These are phyloP conservation scores for Sporothrix sp. DNA, from an alignment of 2,329 filamentous ascomycete genomes.

Conservation along the genomic window DNA sequence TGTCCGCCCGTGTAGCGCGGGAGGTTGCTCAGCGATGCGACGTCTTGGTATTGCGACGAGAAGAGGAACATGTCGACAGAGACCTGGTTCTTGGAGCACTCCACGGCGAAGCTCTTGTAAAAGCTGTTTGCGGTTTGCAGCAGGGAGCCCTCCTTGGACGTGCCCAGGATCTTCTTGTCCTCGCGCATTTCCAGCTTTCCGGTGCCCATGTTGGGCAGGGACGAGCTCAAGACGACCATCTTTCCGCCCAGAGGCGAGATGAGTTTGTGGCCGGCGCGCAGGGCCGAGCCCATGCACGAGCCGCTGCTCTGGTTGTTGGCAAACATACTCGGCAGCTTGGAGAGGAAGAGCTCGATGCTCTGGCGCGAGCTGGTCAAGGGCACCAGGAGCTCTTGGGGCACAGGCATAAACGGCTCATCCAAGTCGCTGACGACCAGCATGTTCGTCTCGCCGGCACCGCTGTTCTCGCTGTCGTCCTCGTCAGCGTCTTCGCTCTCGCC, in stretches of 20 bases:
- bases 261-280: conserved; percentile 88
- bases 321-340: conserved; percentile 92
- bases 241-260: conserved; percentile 93
- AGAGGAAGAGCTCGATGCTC: conserved; percentile 84
- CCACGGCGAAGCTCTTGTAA: conserved; percentile 98
- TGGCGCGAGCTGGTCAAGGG: conserved; percentile 79
- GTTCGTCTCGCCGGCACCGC: conserved; percentile 54
- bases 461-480: conserved; percentile 60
- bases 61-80: conserved; percentile 98
- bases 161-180: conserved; percentile 91
- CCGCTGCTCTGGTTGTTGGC: conserved; percentile 81
- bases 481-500: conserved; percentile 4
- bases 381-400: conserved; percentile 83
- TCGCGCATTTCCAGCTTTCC: conserved; percentile 89
- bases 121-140: conserved; percentile 91
- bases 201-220: conserved; percentile 78
- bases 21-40: conserved; percentile 89
- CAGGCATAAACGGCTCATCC: conserved; percentile 92
- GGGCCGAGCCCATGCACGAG: conserved; percentile 90
- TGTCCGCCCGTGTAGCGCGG: conserved; percentile 94
- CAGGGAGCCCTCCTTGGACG: conserved; percentile 78
- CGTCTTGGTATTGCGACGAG: conserved; percentile 92
- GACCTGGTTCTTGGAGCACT: conserved; percentile 97
- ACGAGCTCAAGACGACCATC: conserved; percentile 82
- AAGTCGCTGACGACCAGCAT: conserved; percentile 94